Evolutionary conservation across 2,329 filamentous ascomycete genomes (phyloP).

Genomic region (Fusarium subtropicale): DNA sequence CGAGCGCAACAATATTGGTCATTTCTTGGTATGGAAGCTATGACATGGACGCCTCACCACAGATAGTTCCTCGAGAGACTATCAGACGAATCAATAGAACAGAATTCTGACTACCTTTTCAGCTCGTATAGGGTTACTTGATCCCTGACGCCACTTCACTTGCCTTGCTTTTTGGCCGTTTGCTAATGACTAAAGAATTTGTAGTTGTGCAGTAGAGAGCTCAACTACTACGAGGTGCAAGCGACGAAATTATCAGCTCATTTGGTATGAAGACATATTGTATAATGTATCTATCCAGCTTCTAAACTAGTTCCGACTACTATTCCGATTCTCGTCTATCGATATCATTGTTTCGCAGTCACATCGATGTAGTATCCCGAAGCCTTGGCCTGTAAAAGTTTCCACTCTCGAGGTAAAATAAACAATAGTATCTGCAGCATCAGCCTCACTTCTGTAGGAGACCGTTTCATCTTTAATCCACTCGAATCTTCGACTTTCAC

Average conservation of each 20-base stretch:
- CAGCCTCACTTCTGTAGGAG: not conserved
- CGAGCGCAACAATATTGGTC: not conserved
- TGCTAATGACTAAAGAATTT: not conserved
- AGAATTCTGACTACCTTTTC: not conserved
- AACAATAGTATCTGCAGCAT: not conserved
- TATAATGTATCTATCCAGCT: not conserved
- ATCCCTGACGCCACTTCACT: slow-evolving; percentile 23
- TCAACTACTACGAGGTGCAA: not conserved
- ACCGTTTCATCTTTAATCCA: not conserved
- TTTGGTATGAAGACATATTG: not conserved
- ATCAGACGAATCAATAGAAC: not conserved
- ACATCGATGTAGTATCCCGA: slow-evolving; percentile 16
- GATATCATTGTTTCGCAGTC: not conserved
- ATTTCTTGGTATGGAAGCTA: not conserved
- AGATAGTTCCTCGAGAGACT: not conserved
- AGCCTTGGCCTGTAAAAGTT: not conserved
- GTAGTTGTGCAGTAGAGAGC: not conserved
- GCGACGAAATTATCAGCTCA: not conserved
- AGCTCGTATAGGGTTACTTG: slow-evolving; percentile 14
- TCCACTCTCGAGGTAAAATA: not conserved
- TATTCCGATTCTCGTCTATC: not conserved
- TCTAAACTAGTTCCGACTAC: not conserved
- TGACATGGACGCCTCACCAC: not conserved
- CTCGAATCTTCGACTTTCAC: slow-evolving; percentile 6
- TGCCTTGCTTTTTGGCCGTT: not conserved